Base-by-base conservation (phyloP, 306 rosid genomes). In the Malus sylvestris region DNA sequence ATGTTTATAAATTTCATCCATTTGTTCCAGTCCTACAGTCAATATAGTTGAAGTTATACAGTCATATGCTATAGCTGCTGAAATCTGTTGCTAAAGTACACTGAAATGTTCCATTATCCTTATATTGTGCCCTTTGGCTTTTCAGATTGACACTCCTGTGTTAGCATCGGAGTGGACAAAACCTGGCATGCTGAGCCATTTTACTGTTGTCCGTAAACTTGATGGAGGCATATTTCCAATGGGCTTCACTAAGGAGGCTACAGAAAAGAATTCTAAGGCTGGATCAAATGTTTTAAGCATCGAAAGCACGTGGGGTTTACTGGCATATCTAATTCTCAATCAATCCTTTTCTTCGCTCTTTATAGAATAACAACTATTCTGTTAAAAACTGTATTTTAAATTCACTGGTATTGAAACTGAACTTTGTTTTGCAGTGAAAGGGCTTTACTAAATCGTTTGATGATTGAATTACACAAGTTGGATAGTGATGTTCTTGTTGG, bases 401-500 rank as follows among this genome's bases (percentile, higher is more conserved):
- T 49, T 49, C 76, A 81, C 70, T 74, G 71, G 64, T 32, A 42
- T 76, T 88, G 82, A 80, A 79, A 55, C 61, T 58, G 65, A 49
- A 40, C 61, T 79, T 78, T 76, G 27, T 79, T 75, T 90, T 82
- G 87, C 97, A 95, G 97, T 83, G 99, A 92, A 69, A 86, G 99
- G 79, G 97, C 97, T 80, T 87, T 95, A 89, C 84, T 95, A 69
- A 87, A 87, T 62, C 91, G 96, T 46, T 80, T 95, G 78, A 89
- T 92, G 96, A 73, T 85, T 81, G 93, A 92, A 76, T 84, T 95
- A 46, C 86, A 89, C 86, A 92, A 95, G 81, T 79, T 92, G 87
- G 99, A 95, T 76, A 84, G 96, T 73, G 99, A 95, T 85, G 87
- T 92, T 83, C 87, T 92, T 63, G 96, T 95, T 86, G 99, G 99